Conservation (phyloP, 495 filamentous ascomycete genomes). For the Glutinoglossum americanum region DNA sequence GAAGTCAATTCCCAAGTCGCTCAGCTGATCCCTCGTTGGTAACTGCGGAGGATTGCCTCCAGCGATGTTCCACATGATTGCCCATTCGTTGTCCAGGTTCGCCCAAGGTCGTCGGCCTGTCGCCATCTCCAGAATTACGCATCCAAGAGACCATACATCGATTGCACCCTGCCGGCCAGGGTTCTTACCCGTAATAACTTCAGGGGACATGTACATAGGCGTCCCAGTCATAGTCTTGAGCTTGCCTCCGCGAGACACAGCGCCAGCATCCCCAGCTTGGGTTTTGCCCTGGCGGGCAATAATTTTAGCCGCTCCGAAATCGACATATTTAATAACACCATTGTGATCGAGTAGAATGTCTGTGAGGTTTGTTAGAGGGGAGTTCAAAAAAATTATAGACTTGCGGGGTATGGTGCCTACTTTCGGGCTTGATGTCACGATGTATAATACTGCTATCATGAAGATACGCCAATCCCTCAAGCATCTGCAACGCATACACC, state of each 20-base stretch:
- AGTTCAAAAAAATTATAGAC: neutral
- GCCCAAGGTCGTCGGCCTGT: slow-evolving; percentile 92
- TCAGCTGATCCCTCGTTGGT: slow-evolving; percentile 64
- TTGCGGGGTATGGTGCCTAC: slow-evolving; percentile 32
- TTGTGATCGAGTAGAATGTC: slow-evolving; percentile 94
- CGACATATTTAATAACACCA: slow-evolving; percentile 96
- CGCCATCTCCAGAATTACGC: slow-evolving; percentile 94
- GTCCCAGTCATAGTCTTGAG: slow-evolving; percentile 93
- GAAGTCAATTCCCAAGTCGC: slow-evolving; percentile 68
- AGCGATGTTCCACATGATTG: slow-evolving; percentile 99
- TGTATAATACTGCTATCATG: slow-evolving; percentile 81
- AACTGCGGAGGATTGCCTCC: slow-evolving; percentile 82
- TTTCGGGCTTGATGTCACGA: slow-evolving; percentile 96
- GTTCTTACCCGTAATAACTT: slow-evolving; percentile 80
- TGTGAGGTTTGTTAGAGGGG: slow-evolving; percentile 11
- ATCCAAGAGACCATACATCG: slow-evolving; percentile 93
- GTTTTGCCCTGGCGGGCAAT: slow-evolving; percentile 89
- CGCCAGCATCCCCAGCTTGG: slow-evolving; percentile 26
- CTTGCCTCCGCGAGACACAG: slow-evolving; percentile 18
- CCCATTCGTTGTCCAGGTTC: slow-evolving; percentile 96
- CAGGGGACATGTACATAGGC: slow-evolving; percentile 99
- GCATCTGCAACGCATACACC: slow-evolving; percentile 89
- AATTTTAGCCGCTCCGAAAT: slow-evolving; percentile 94
- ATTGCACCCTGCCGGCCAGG: slow-evolving; percentile 62
- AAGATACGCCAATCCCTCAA: slow-evolving; percentile 87